Percentiles rank a stretch among this genome's conserved stretches.
These are phyloP conservation scores for Pinguiococcus pyrenoidosus DNA, from an alignment of 108 stramenopile species.

Conservation along the genomic window DNA sequence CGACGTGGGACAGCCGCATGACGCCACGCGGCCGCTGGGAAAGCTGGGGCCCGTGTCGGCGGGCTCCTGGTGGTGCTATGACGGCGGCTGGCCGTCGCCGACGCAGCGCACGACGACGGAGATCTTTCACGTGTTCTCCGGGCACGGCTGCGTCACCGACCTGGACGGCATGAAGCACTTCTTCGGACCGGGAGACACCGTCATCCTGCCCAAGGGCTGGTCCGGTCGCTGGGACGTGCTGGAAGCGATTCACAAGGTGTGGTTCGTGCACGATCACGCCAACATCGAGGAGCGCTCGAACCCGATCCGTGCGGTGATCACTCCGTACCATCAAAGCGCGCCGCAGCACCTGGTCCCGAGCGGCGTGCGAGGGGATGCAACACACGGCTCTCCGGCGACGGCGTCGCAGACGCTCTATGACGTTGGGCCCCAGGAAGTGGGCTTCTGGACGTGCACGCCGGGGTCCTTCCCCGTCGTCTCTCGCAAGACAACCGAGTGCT, in stretches of 20 bases:
- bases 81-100: conserved; percentile 52
- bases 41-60: conserved; percentile 19
- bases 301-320: too few relatives aligned
- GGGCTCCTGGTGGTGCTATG: conserved; percentile 52
- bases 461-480: conserved; percentile 28
- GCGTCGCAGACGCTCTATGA: conserved; percentile 36
- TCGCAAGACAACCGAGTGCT: conserved; percentile 10
- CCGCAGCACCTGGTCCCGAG: conserved; percentile 20
- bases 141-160: conserved; percentile 45
- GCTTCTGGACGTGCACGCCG: conserved; percentile 36
- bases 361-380: conserved; percentile 7
- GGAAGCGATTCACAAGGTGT: conserved; percentile 49
- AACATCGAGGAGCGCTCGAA: conserved; percentile 21
- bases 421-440: conserved; percentile 44
- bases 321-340: conserved; percentile 1
- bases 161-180: conserved; percentile 41
- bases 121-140: conserved; percentile 48
- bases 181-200: conserved; percentile 56
- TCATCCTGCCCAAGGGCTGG: conserved; percentile 53
- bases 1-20: conserved; percentile 45
- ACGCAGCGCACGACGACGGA: conserved; percentile 40
- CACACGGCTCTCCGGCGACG: conserved; percentile 4
- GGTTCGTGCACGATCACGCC: conserved; percentile 44
- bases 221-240: conserved; percentile 57
- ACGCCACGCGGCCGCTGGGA: conserved; percentile 33